Conservation (phyloP, 345 rosid genomes). For the Boechera stricta region DNA sequence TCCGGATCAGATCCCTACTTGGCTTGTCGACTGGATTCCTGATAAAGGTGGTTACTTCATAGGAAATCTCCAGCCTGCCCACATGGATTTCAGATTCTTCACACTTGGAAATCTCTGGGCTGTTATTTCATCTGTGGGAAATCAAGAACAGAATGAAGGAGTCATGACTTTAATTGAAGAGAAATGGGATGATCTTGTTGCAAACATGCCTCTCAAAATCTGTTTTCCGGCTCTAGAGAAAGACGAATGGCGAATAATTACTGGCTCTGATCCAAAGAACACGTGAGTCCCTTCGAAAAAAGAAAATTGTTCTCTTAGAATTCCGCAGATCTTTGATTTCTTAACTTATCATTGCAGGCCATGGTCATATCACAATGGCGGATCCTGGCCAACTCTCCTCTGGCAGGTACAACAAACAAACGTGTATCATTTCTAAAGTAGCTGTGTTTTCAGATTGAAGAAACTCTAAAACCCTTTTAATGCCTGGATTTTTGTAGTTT, state of each 20-base stretch:
- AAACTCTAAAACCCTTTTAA: neutral
- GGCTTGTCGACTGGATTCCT: conserved; percentile 95
- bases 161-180: conserved; percentile 76
- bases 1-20: conserved; percentile 95
- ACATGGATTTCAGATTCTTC: conserved; percentile 98
- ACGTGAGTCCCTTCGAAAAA: conserved; percentile 60
- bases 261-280: conserved; percentile 98
- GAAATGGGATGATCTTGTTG: conserved; percentile 92
- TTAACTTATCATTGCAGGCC: conserved; percentile 57
- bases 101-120: conserved; percentile 96
- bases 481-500: conserved; percentile 55
- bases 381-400: conserved; percentile 97
- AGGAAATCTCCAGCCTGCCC: conserved; percentile 95
- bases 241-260: conserved; percentile 94
- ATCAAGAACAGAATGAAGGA: conserved; percentile 71
- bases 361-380: conserved; percentile 98
- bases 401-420: conserved; percentile 74
- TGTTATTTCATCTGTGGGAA: conserved; percentile 74
- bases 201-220: conserved; percentile 95
- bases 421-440: neutral
- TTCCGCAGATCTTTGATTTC: neutral
- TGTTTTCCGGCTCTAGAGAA: conserved; percentile 89
- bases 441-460: neutral
- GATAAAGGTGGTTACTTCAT: conserved; percentile 88
- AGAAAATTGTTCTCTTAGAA: neutral